These are phyloP conservation scores for Casaregolazyma lundiana DNA, from an alignment of 1,139 yeast species.

Conservation along the genomic window DNA sequence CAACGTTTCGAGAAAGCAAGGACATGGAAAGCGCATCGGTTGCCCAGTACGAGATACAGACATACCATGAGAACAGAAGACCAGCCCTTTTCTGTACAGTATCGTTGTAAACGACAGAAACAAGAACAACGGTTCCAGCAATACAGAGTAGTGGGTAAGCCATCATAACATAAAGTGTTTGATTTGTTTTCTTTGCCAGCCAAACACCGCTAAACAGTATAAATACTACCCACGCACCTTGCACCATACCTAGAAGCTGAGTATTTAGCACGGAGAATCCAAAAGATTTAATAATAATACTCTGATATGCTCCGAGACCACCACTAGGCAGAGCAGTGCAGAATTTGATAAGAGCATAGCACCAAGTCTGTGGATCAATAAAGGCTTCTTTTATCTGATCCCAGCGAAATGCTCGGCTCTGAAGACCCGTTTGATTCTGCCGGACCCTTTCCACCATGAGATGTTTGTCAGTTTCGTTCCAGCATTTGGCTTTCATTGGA, in stretches of 20 bases:
- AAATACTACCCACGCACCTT: slow-evolving; percentile 12
- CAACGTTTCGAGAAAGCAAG: slow-evolving; percentile 41
- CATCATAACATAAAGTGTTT: slow-evolving; percentile 10
- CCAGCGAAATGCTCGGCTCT: slow-evolving; percentile 44
- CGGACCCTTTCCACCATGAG: slow-evolving; percentile 47
- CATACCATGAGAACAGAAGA: slow-evolving; percentile 13
- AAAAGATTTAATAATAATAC: slow-evolving; percentile 14
- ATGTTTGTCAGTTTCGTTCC: slow-evolving; percentile 43
- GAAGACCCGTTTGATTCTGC: slow-evolving; percentile 43
- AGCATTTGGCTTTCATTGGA: slow-evolving; percentile 47
- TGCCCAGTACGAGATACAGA: slow-evolving; percentile 30
- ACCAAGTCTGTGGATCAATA: slow-evolving; percentile 40
- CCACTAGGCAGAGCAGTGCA: slow-evolving; percentile 23
- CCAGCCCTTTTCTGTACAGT: slow-evolving; percentile 10
- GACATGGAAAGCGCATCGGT: slow-evolving; percentile 33
- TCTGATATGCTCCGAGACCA: slow-evolving; percentile 20
- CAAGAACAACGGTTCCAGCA: slow-evolving; percentile 12
- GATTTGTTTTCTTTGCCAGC: slow-evolving; percentile 8
- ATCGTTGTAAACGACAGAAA: slow-evolving; percentile 11
- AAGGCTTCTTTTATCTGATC: slow-evolving; percentile 43
- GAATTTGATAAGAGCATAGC: slow-evolving; percentile 32
- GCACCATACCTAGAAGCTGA: slow-evolving; percentile 14
- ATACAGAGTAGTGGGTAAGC: slow-evolving; percentile 11
- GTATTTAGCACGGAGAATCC: slow-evolving; percentile 16
- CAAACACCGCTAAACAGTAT: slow-evolving; percentile 10